Base-by-base conservation (phyloP, 257 asterid species). In the Ligustrum vulgare region DNA sequence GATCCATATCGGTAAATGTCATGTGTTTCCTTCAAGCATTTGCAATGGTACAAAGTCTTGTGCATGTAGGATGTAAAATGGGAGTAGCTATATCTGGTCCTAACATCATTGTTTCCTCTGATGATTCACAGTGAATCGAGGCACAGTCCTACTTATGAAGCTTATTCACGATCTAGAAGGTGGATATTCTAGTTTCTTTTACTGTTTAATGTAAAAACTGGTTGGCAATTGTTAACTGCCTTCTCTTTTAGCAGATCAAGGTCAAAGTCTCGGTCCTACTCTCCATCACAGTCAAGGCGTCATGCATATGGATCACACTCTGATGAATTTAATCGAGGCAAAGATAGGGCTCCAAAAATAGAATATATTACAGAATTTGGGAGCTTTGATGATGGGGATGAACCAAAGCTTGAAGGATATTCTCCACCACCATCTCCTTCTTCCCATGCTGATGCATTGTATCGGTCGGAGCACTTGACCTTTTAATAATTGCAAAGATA, bases 381-480 rank as follows among this genome's bases (percentile, higher is more conserved):
- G 72, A 89, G 91, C 71, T 80, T 97, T 5, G 89, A 82, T 43
- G 86, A 88, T 51, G 91, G 75, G 72, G 89, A 88, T 75, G 96
- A 82, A 80, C 94, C 88, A 74, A 90, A 87, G 89, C 74, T 87
- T 71, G 90, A 81, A 89, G 97, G 99, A 90, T 91, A 84, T 87
- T 86, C 99, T 82, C 98, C 99, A 49, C 98, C 97, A 76, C 81
- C 87, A 74, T 89, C 97, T 84, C 98, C 98, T 83, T 92, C 89
- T 64, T 75, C 96, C 71, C 91, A 76, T 79, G 85, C 86, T 86
- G 94, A 87, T 82, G 79, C 91, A 75, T 81, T 84, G 78, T 93
- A 80, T 87, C 98, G 98, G 99, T 95, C 96, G 99, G 99, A 95
- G 98, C 93, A 88, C 97, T 91, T 82, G 91, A 86, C 94, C 98